Conservation (phyloP, 2,329 filamentous ascomycete genomes). For the Aspergillus sp. region DNA sequence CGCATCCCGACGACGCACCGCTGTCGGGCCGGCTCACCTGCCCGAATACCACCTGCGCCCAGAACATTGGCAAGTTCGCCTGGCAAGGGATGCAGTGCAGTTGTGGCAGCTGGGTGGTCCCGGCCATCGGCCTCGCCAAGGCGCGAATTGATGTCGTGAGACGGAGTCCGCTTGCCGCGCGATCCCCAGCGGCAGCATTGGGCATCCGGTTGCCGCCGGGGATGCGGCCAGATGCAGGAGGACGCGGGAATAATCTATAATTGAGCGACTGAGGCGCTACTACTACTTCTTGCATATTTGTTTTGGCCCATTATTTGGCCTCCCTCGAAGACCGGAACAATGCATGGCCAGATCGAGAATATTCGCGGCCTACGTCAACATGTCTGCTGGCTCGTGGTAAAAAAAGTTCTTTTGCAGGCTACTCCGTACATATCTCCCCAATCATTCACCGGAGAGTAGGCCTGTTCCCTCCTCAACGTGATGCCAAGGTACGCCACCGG, state of each 20-base stretch:
- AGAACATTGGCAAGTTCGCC: constrained; percentile 83
- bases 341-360: no score
- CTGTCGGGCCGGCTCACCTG: constrained; percentile 80
- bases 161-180: constrained; percentile 16
- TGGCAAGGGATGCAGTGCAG: constrained; percentile 94
- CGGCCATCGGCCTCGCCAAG: constrained; percentile 77
- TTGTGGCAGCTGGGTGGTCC: constrained; percentile 83
- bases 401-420: no score
- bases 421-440: no score
- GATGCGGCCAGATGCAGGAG: constrained; percentile 21
- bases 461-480: no score
- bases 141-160: constrained; percentile 69
- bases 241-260: constrained; percentile 12
- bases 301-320: no score
- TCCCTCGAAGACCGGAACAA: no score
- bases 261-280: no score
- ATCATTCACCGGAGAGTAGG: no score
- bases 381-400: no score
- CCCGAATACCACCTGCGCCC: constrained; percentile 66
- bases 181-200: constrained; percentile 16
- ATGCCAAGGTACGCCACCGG: no score
- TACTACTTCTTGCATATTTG: no score
- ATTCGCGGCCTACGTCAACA: no score
- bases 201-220: constrained; percentile 35
- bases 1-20: constrained; percentile 48